Evolutionary conservation across 2,329 filamentous ascomycete genomes (phyloP), one percentile per base, ranked within the genome.

Genomic region (Cladorrhinum sp.): DNA sequence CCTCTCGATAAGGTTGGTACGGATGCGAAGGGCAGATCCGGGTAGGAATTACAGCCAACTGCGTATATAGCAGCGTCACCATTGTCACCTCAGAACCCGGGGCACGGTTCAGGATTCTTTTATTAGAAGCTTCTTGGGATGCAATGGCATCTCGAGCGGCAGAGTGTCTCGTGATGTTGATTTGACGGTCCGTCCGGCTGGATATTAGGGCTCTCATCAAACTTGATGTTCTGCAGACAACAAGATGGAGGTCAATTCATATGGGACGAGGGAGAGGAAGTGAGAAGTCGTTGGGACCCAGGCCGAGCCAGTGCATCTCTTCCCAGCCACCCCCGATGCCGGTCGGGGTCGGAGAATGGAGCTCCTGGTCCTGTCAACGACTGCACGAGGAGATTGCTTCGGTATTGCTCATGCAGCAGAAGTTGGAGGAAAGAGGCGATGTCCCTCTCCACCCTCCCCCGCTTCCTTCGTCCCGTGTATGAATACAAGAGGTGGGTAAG

Each of bases 391-490:
- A 67, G 50, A 68, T 67, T 68, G 64, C 58, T n/a, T 65, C 67
- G 68, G 65, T 69, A 69, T 69, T 66, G 67, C 65, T 65, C 59
- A 59, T 67, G 67, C 64, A 64, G 59, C 46, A 57, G 21, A 36
- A 51, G 12, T 62, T 62, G 50, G 49, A 56, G 42, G 24, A 53
- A 21, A 21, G 46, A 24, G 16, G 59, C 57, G 49, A 50, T 52
- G 20, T 24, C 28, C 8, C 20, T 49, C 57, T 18, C n/a, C 51
- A 18, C 24, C 58, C 59, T 26, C 51, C 24, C 24, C 58, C 59
- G 56, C 50, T 60, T 62, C 55, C 20, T 54, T 56, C 26, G 18
- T 42, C 28, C 51, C 55, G 42, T 46, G n/a, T 18, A 46, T 46
- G 42, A 16, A 21, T 46, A 56, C 28, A n/a, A 20, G 3, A 3